A percentile compares a stretch with the other conserved stretches of the same genome.
Evolutionary conservation across 2,329 filamentous ascomycete species (phyloP).

Genomic region (Sordariomycetes sp.): DNA sequence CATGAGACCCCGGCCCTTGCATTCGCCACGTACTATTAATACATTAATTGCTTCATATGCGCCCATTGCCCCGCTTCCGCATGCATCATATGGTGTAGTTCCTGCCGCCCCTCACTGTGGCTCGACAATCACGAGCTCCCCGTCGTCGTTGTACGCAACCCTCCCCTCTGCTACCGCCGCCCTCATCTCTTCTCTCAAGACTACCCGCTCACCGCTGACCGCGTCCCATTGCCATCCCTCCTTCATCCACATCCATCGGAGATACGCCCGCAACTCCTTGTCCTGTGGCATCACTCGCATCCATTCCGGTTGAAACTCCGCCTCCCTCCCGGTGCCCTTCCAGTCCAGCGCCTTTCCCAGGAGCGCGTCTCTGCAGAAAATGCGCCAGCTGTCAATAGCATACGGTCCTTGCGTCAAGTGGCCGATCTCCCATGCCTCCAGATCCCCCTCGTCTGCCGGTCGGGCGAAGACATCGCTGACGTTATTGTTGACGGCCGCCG

Average conservation of each 20-base stretch:
- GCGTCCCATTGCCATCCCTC: slow-evolving; percentile 79
- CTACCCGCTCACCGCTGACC: slow-evolving; percentile 50
- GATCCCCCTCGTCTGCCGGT: slow-evolving; percentile 7
- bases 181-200: slow-evolving; percentile 41
- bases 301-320: slow-evolving; percentile 75
- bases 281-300: slow-evolving; percentile 73
- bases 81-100: not conserved
- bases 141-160: slow-evolving; percentile 43
- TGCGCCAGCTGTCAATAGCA: slow-evolving; percentile 82
- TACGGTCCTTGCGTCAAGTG: slow-evolving; percentile 77
- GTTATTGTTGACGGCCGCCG: not conserved
- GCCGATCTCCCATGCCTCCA: slow-evolving; percentile 67
- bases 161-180: slow-evolving; percentile 45
- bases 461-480: not conserved
- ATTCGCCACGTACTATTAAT: not conserved
- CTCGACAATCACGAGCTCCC: slow-evolving; percentile 30
- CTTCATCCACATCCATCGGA: slow-evolving; percentile 86
- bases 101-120: not conserved
- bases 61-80: not conserved
- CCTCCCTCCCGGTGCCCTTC: slow-evolving; percentile 43
- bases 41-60: not conserved
- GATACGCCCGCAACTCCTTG: slow-evolving; percentile 79
- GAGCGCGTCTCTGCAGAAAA: slow-evolving; percentile 77
- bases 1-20: not conserved
- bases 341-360: slow-evolving; percentile 56